Conservation (phyloP, 345 rosid species). For the Carallia pectinifolia region DNA sequence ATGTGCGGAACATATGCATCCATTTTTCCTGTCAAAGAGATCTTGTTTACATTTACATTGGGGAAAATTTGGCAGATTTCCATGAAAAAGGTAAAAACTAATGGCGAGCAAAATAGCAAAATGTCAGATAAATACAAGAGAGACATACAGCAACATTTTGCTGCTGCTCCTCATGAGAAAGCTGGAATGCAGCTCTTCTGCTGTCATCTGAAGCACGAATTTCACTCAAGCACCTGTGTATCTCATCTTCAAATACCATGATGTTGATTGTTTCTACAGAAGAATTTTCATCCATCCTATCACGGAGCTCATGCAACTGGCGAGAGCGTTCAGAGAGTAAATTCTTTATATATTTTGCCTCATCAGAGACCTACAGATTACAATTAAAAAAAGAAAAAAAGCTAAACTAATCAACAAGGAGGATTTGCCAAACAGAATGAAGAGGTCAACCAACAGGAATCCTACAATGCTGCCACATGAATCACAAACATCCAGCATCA, state of each 20-base stretch:
- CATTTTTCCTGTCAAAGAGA: constrained; percentile 66
- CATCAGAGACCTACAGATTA: constrained; percentile 61
- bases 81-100: neutral
- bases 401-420: neutral
- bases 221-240: constrained; percentile 51
- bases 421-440: neutral
- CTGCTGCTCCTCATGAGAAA: constrained; percentile 78
- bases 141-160: constrained; percentile 76
- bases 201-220: constrained; percentile 76
- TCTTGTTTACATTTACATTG: neutral
- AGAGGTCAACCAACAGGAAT: too few relatives aligned
- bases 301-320: constrained; percentile 64
- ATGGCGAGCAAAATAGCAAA: constrained; percentile 2
- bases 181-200: constrained; percentile 66
- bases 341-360: constrained; percentile 65
- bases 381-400: constrained; percentile 13
- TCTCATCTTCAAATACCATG: constrained; percentile 77
- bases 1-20: constrained; percentile 89
- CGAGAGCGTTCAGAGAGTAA: constrained; percentile 61
- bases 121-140: neutral
- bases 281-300: constrained; percentile 57
- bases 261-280: constrained; percentile 50
- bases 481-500: too few relatives aligned
- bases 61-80: neutral
- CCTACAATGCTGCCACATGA: too few relatives aligned